A percentile compares a stretch with the other conserved stretches of the same genome.
These are phyloP conservation scores for Dothiorella sarmentorum DNA, from an alignment of 2,329 filamentous ascomycete genomes.

Conservation along the genomic window DNA sequence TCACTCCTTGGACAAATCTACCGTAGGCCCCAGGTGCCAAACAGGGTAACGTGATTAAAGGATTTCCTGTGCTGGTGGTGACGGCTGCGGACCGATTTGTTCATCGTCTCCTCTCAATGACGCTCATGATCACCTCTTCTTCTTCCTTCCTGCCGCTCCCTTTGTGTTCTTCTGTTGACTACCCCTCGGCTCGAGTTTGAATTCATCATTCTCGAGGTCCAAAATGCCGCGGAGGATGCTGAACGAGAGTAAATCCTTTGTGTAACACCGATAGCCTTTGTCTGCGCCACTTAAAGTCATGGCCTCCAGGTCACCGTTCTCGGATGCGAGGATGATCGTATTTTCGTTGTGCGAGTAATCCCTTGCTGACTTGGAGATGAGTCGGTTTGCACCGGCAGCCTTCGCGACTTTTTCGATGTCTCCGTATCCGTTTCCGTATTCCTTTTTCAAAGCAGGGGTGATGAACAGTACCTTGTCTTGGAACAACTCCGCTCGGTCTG, in stretches of 20 bases:
- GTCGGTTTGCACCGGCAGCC: conserved; percentile 38
- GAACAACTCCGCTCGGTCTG: conserved; percentile 46
- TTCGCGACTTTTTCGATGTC: conserved; percentile 40
- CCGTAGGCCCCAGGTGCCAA: too few species aligned
- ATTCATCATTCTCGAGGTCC: conserved; percentile 40
- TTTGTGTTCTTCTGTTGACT: not conserved
- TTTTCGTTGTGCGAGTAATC: conserved; percentile 22
- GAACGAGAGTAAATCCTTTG: conserved; percentile 43
- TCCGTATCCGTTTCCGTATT: conserved; percentile 31
- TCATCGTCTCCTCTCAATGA: too few species aligned
- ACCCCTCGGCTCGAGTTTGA: conserved; percentile 25
- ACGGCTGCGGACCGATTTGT: too few species aligned
- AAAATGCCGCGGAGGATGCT: conserved; percentile 44
- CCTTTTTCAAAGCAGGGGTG: conserved; percentile 39
- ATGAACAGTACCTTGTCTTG: conserved; percentile 48
- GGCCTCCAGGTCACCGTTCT: conserved; percentile 36
- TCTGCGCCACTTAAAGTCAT: conserved; percentile 32
- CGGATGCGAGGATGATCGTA: conserved; percentile 38
- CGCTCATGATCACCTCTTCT: not conserved
- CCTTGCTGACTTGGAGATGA: conserved; percentile 28
- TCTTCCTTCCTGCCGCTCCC: not conserved
- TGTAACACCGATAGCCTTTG: conserved; percentile 31
- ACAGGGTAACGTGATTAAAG: too few species aligned
- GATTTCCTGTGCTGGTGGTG: too few species aligned
- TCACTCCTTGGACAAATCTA: too few species aligned